These are phyloP conservation scores for Curvularia sp. DNA, from an alignment of 2,329 filamentous ascomycete genomes.

Conservation along the genomic window DNA sequence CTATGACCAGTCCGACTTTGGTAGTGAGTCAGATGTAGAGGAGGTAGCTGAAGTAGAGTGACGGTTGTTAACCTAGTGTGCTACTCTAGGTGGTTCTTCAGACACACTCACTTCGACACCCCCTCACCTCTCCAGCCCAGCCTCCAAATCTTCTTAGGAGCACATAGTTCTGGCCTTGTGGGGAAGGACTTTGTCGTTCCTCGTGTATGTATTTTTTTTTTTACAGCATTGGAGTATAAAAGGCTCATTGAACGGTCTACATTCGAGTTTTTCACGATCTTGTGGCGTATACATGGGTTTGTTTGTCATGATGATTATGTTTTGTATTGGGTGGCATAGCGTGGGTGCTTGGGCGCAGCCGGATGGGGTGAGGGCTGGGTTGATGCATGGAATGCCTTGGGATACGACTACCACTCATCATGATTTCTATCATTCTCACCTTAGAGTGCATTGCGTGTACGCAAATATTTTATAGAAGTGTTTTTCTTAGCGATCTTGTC, in stretches of 20 bases:
- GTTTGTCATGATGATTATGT: constrained; percentile 2
- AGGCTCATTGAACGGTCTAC: background rate
- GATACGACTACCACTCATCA: constrained; percentile 7
- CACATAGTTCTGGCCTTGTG: background rate
- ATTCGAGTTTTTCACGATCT: background rate
- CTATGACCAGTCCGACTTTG: constrained; percentile 49
- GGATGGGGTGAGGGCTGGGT: background rate
- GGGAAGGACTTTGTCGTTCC: background rate
- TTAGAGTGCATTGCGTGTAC: background rate
- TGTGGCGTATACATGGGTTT: constrained; percentile 5
- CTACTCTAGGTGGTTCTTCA: background rate
- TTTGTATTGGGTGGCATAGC: constrained; percentile 30
- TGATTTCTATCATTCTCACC: constrained; percentile 1
- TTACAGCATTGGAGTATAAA: background rate
- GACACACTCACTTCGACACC: background rate
- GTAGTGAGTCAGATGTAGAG: constrained; percentile 46
- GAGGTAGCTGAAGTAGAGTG: constrained; percentile 33
- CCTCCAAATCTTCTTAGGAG: constrained; percentile 1
- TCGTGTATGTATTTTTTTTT: constrained; percentile 3
- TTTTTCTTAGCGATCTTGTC: background rate
- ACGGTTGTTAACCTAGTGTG: constrained; percentile 9
- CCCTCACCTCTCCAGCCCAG: constrained; percentile 1
- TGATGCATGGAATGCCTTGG: constrained; percentile 4
- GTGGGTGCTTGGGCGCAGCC: constrained; percentile 24
- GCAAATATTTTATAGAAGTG: background rate